phyloP scores from a whole-genome alignment of 1,139 yeast species.

The Yamadazyma epiphylla region DNA sequence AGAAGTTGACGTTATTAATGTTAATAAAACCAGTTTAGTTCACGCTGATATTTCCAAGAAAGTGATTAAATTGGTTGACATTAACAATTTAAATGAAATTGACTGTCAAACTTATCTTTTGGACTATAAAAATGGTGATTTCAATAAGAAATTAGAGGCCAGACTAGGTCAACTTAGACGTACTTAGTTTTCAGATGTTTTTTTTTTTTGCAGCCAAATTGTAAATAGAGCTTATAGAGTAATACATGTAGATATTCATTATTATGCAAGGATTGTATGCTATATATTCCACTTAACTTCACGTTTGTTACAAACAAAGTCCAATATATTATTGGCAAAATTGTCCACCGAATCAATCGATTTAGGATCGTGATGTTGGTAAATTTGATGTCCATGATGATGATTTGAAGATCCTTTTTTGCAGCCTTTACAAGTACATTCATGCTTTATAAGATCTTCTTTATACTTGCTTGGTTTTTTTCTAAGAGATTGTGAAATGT shows the following conservation, averaged over 20 bases:
- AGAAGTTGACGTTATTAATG: constrained; percentile 9
- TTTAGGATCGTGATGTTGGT: constrained; percentile 8
- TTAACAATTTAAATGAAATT: constrained; percentile 6
- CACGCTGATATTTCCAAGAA: constrained; percentile 12
- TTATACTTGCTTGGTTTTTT: constrained; percentile 8
- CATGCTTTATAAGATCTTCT: constrained; percentile 11
- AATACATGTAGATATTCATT: constrained; percentile 1
- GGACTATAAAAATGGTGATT: constrained; percentile 10
- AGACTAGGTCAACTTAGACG: too few species aligned
- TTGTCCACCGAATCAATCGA: constrained; percentile 16
- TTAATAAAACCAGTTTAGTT: constrained; percentile 9
- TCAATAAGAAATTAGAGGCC: constrained; percentile 8
- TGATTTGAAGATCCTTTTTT: constrained; percentile 3
- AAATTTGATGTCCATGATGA: constrained; percentile 1
- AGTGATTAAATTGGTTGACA: constrained; percentile 9
- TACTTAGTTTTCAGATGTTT: too few species aligned
- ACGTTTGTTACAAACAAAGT: constrained; percentile 14
- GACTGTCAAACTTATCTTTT: constrained; percentile 13
- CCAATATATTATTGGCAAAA: constrained; percentile 16
- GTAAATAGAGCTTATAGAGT: constrained; percentile 3
- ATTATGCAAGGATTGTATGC: constrained; percentile 1
- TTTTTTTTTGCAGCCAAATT: too few species aligned
- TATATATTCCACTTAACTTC: constrained; percentile 17
- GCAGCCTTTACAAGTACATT: constrained; percentile 14
- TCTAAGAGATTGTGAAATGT: constrained; percentile 1